phyloP scores from a whole-genome alignment of 495 filamentous ascomycete species.

The Xylaria castorea region DNA sequence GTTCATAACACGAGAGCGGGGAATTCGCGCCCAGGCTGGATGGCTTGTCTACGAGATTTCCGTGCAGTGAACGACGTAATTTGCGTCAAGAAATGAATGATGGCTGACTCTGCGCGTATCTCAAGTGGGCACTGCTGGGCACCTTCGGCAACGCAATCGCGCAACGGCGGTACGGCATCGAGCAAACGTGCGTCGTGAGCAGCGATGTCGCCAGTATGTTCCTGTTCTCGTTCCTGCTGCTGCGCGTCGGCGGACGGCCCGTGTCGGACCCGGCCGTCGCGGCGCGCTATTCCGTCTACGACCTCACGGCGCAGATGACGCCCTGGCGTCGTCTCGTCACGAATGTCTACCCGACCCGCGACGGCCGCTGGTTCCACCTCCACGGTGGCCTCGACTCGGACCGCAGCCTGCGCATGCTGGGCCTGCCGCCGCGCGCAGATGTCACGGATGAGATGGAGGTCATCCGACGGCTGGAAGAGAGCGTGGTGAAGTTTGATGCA shows the following conservation, averaged over 20 bases:
- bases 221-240: conserved; percentile 38
- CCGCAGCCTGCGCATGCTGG: conserved; percentile 49
- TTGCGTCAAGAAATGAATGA: background rate
- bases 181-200: conserved; percentile 36
- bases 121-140: conserved; percentile 37
- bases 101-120: background rate
- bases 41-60: background rate
- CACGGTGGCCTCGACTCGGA: conserved; percentile 60
- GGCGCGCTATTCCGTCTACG: conserved; percentile 35
- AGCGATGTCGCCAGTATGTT: conserved; percentile 44
- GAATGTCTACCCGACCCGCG: conserved; percentile 62
- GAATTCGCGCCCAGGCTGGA: background rate
- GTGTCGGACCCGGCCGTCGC: conserved; percentile 31
- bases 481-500: conserved; percentile 41
- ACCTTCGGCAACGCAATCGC: conserved; percentile 40
- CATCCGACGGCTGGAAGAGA: conserved; percentile 37
- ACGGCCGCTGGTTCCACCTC: conserved; percentile 58
- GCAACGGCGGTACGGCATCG: conserved; percentile 32
- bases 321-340: conserved; percentile 45
- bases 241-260: conserved; percentile 33
- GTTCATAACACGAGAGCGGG: background rate
- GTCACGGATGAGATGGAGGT: conserved; percentile 40
- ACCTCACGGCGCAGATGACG: conserved; percentile 34
- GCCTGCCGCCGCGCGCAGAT: conserved; percentile 43
- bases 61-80: background rate